Base-by-base conservation (phyloP, 768 basidiomycete species). In the Mycena epipterygia region DNA sequence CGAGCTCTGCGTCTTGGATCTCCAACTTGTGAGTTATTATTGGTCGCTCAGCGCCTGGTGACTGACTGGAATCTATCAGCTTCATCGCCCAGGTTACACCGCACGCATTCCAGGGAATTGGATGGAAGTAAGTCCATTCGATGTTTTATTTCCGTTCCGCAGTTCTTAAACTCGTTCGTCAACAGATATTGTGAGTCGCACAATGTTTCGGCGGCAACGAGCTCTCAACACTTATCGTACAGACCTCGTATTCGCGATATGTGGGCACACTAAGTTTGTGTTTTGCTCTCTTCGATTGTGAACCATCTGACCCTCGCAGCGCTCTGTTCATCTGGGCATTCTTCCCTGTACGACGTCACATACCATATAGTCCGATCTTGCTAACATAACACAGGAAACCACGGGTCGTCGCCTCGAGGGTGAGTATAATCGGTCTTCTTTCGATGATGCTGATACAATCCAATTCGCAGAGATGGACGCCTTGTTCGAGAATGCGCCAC, bases 41-140 rank as follows among this genome's bases (percentile, higher is more conserved):
- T 57, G 21, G 19, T 33, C 7, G 5, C 17, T 59, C 12, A 30
- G 29, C 51, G 52, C 14, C 21, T 51, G 13, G n/a, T 23, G 21
- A 21, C 25, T 59, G 3, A 61, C 42, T 29, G 6, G 32, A 23
- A 29, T 60, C 29, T 16, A 17, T 17, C 25, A 83, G 83, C 76
- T 84, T 85, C 69, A 86, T 86, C 58, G 85, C 84, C 0, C 84
- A 86, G 62, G 82, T 85, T 3, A 85, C 85, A 0, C 83, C 84
- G 12, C 79, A 74, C 13, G 84, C 84, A 3, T 86, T 86, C 63
- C 61, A 44, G 6, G 76, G 70, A 6, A 83, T 86, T 52, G 83
- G 83, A 7, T 85, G 84, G 84, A 84, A 81, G 82, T 84, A 60
- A 70, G 81, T 70, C 12, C 21, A 19, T 32, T 19, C 14, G 39